Conservation (phyloP, 768 basidiomycete genomes). For the Butyriboletus loyo region DNA sequence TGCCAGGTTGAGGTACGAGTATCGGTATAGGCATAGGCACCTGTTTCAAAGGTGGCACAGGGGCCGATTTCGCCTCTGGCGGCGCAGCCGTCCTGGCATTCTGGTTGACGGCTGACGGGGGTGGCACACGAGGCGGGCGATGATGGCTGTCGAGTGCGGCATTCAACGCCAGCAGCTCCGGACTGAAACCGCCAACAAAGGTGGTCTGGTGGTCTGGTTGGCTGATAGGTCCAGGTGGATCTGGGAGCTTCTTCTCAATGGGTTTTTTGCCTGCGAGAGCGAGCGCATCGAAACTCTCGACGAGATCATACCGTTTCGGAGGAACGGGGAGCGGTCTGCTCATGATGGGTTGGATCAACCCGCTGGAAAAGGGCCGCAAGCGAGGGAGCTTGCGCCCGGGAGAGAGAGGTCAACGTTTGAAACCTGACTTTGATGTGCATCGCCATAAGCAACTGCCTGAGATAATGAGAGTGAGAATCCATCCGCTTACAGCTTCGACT, state of each 20-base stretch:
- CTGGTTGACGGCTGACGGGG: constrained; percentile 6
- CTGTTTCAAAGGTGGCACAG: constrained; percentile 9
- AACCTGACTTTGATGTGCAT: constrained; percentile 16
- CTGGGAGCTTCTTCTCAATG: constrained; percentile 14
- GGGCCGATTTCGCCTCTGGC: not conserved
- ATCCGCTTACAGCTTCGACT: no score
- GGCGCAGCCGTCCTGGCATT: not conserved
- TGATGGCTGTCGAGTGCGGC: constrained; percentile 4
- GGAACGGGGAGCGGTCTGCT: constrained; percentile 13
- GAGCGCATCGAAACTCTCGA: constrained; percentile 33
- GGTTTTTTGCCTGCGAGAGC: constrained; percentile 26
- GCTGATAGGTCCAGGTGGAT: not conserved
- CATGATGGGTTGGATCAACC: constrained; percentile 18
- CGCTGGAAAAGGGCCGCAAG: constrained; percentile 12
- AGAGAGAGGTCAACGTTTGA: constrained; percentile 12
- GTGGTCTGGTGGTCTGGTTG: not conserved
- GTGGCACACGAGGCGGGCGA: constrained; percentile 5
- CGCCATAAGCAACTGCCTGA: constrained; percentile 9
- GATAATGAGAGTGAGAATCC: not conserved
- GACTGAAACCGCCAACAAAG: constrained; percentile 53
- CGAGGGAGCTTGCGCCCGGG: constrained; percentile 7
- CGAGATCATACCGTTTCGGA: constrained; percentile 25
- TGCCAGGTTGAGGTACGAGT: constrained; percentile 32
- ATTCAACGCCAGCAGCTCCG: constrained; percentile 9
- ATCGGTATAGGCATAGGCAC: constrained; percentile 25